Conservation (phyloP, 768 basidiomycete genomes). For the Pisolithus microcarpus region DNA sequence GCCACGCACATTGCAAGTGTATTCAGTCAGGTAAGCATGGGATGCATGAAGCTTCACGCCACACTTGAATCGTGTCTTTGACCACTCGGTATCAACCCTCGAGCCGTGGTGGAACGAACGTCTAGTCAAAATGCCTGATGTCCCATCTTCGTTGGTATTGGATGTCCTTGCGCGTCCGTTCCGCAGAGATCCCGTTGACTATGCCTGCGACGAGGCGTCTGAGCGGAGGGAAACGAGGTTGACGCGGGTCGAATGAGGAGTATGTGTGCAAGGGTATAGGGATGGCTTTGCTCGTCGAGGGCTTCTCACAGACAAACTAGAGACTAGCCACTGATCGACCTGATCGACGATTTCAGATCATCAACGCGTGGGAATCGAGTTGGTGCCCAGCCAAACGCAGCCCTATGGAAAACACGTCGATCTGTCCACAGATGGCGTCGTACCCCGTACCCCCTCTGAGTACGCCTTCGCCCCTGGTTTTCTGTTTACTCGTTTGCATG, state of each 20-base stretch:
- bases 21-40: no score
- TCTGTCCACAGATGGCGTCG: no score
- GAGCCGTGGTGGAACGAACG: conserved; percentile 75
- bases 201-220: conserved; percentile 61
- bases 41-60: conserved; percentile 50
- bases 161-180: conserved; percentile 62
- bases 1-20: no score
- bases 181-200: conserved; percentile 62
- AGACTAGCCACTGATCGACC: conserved; percentile 30
- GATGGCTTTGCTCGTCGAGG: no score
- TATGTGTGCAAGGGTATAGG: no score
- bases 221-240: conserved; percentile 47
- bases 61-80: conserved; percentile 64
- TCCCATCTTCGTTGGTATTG: conserved; percentile 74
- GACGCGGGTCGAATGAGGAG: no score
- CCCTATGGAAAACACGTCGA: no score
- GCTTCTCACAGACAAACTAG: conserved; percentile 16
- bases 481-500: no score
- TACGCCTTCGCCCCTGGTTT: no score
- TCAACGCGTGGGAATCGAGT: no score
- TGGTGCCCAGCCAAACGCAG: no score
- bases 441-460: no score
- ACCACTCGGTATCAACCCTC: conserved; percentile 57
- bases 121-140: conserved; percentile 66
- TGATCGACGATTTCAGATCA: conserved; percentile 29